phyloP scores from a whole-genome alignment of 495 filamentous ascomycete genomes.

The Trichoderma orchidacearum region DNA sequence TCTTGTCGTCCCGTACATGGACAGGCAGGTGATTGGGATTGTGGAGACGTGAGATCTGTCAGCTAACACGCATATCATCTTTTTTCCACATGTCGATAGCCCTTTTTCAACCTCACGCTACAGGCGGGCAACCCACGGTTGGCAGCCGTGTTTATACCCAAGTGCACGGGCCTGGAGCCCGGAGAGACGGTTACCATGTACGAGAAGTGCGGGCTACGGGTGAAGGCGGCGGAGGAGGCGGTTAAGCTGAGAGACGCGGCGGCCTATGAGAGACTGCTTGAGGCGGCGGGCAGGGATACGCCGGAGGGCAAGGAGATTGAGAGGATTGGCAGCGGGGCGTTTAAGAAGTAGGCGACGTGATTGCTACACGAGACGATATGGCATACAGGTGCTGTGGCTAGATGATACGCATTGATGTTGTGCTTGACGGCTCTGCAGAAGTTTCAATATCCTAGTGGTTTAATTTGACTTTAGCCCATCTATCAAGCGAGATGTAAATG shows the following conservation, averaged over 20 bases:
- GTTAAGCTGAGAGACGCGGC: constrained; percentile 66
- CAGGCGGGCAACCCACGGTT: constrained; percentile 83
- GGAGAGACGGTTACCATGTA: constrained; percentile 79
- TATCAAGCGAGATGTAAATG: no score
- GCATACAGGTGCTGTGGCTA: neutral
- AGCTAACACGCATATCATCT: constrained; percentile 10
- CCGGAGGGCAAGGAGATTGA: constrained; percentile 33
- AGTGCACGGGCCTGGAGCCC: constrained; percentile 49
- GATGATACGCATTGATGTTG: neutral
- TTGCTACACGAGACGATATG: neutral
- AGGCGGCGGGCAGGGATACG: constrained; percentile 27
- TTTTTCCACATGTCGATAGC: constrained; percentile 30
- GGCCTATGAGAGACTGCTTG: constrained; percentile 31
- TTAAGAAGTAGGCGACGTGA: constrained; percentile 34
- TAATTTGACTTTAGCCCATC: no score
- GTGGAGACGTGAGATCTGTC: neutral
- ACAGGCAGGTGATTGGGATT: neutral
- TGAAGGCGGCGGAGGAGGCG: constrained; percentile 87
- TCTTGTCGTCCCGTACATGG: no score
- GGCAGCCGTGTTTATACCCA: constrained; percentile 73
- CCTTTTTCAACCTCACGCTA: constrained; percentile 82
- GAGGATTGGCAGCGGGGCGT: constrained; percentile 23
- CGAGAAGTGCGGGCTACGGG: constrained; percentile 84
- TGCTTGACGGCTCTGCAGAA: no score
- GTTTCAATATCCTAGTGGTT: no score